Evolutionary conservation across 129 eudicot species (phyloP).

Genomic region (Kitagawia praeruptora): DNA sequence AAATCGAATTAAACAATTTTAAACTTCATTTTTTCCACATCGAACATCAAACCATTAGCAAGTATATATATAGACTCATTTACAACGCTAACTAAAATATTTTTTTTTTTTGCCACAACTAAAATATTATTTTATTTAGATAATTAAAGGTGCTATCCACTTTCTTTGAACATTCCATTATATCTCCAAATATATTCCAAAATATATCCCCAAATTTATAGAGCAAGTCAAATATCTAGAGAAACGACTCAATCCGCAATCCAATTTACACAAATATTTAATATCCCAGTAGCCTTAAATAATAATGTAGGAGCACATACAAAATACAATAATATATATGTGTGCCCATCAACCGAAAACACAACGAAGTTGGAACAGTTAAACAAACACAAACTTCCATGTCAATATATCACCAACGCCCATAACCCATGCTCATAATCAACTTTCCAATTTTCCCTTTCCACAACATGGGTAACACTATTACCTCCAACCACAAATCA

Average conservation of each 20-base stretch:
- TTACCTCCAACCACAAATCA: slow-evolving; percentile 22
- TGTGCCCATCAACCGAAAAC: slow-evolving; percentile 2
- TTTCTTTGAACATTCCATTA: neutral
- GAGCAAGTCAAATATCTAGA: neutral
- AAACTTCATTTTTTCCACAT: too few species aligned
- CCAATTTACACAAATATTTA: neutral
- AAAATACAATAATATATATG: neutral
- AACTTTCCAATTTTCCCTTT: neutral
- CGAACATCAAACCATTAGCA: too few species aligned
- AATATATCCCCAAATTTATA: neutral
- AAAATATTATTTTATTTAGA: too few species aligned
- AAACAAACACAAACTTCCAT: slow-evolving; percentile 51
- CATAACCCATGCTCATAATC: neutral
- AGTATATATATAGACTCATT: too few species aligned
- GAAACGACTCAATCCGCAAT: neutral
- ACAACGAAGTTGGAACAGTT: slow-evolving; percentile 61
- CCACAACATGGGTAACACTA: slow-evolving; percentile 52
- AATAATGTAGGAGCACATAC: neutral
- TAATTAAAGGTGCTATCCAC: neutral
- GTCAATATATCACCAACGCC: neutral
- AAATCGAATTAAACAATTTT: too few species aligned
- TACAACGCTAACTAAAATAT: too few species aligned
- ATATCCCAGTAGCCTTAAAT: neutral
- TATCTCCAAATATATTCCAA: neutral
- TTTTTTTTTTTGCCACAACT: too few species aligned